Evolutionary conservation across 2,329 filamentous ascomycete genomes (phyloP), one percentile per base, ranked within the genome.

Genomic region (Xylariaceae sp.): DNA sequence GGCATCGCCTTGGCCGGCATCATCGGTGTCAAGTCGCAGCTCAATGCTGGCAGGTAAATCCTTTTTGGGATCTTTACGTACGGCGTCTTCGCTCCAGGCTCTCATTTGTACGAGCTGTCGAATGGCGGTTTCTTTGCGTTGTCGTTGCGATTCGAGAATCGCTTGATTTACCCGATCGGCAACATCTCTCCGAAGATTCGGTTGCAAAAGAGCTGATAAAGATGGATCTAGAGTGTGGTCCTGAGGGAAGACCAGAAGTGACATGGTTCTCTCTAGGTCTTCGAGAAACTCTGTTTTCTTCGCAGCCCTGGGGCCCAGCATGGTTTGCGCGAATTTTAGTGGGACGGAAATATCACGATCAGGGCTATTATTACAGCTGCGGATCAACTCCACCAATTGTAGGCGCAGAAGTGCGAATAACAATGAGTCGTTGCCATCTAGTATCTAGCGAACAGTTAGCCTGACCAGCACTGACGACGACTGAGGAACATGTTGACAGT

Each of bases 331-430:
- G 72, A 99, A 99, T 55, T 86, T 84, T 50, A 99, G 74, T 1
- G 91, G 94, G 5, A 87, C 84, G 7, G 71, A 83, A 51, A 96
- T 91, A 63, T 96, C 89, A 32, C 84, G 83, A 52, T 83, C 79
- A 2, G 81, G 77, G 40, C 77, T 77, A 8, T 80, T 76, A 53
- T 83, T 89, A 71, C 88, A 91, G 41, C 76, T 77, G 35, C 91
- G 85, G 64, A 99, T 99, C 51, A 97, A 79, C 74, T 99, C 94
- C 53, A 99, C 88, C 4, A 99, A 80, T 70, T 99, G 94, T 40
- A 99, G 80, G 37, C 92, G 87, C 46, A 99, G 78, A 3, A 99
- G 78, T 1, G 89, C 84, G 71, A 99, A 99, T 70, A 97, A 91
- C 45, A 99, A 77, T 2, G 86, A 80, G 1, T 88, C 83, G 66